Percentiles rank a stretch among this genome's conserved stretches.
phyloP scores from a whole-genome alignment of 257 asterid genomes.

The Petunia axillaris region DNA sequence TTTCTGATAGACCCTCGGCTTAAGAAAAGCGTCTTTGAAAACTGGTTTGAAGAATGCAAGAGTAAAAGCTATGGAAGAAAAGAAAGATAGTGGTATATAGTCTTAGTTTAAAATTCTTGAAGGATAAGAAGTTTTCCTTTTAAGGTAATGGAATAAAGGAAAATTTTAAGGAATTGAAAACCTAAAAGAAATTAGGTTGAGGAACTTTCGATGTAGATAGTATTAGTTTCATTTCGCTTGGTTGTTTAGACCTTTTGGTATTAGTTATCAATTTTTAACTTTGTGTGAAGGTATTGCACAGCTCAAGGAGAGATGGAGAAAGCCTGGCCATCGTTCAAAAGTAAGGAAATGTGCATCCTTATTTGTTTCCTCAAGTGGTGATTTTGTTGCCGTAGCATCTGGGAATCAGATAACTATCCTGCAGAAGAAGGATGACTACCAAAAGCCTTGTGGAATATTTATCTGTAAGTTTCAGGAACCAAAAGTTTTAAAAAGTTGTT shows the following conservation, averaged over 20 bases:
- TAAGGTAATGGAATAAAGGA: background rate
- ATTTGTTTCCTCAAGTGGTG: conserved; percentile 77
- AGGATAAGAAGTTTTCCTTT: conserved; percentile 18
- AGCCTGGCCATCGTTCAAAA: conserved; percentile 52
- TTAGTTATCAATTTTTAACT: conserved; percentile 20
- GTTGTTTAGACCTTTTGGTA: conserved; percentile 7
- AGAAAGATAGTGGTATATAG: background rate
- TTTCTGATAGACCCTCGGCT: too few species aligned
- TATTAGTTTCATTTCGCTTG: conserved; percentile 13
- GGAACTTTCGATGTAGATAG: background rate
- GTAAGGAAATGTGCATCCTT: conserved; percentile 60
- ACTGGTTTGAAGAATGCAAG: too few species aligned
- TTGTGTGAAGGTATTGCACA: conserved; percentile 59
- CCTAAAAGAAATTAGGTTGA: background rate
- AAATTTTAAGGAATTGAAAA: conserved; percentile 9
- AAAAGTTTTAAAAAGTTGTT: background rate
- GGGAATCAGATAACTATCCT: conserved; percentile 76
- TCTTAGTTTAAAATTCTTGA: conserved; percentile 5
- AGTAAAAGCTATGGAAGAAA: too few species aligned
- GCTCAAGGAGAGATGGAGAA: conserved; percentile 83
- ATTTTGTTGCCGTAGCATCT: conserved; percentile 83
- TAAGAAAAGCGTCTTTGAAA: too few species aligned
- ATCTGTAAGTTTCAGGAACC: conserved; percentile 61
- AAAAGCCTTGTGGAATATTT: conserved; percentile 78
- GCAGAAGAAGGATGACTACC: conserved; percentile 77